Percentiles rank a stretch among this genome's conserved stretches.
Conservation (phyloP, 345 rosid species). For the Brassica cretica region DNA sequence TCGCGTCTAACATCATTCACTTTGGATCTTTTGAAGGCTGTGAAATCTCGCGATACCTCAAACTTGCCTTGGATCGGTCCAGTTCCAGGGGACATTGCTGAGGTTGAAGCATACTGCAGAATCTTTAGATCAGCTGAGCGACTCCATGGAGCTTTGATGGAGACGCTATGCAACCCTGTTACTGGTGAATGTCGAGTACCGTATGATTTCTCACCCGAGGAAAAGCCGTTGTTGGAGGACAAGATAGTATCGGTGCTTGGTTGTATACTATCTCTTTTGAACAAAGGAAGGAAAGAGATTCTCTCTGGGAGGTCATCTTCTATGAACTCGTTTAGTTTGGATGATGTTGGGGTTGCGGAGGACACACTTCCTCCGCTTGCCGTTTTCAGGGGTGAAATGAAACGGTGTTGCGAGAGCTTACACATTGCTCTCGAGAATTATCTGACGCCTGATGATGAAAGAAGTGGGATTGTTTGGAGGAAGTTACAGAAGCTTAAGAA, state of each 20-base stretch:
- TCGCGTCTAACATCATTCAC: constrained; percentile 35
- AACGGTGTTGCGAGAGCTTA: constrained; percentile 91
- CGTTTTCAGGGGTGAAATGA: constrained; percentile 87
- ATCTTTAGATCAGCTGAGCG: constrained; percentile 83
- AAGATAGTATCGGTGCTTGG: constrained; percentile 93
- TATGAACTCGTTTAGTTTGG: constrained; percentile 51
- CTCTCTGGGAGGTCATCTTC: constrained; percentile 80
- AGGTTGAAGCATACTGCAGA: constrained; percentile 94
- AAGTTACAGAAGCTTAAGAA: constrained; percentile 90
- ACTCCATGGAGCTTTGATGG: constrained; percentile 87
- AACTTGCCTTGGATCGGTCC: constrained; percentile 90
- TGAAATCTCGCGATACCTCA: constrained; percentile 61
- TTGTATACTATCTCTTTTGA: constrained; percentile 79
- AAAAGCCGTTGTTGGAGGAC: constrained; percentile 84
- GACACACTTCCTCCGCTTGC: constrained; percentile 92
- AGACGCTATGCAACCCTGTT: constrained; percentile 86
- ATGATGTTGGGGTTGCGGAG: constrained; percentile 66
- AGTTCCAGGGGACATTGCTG: constrained; percentile 94
- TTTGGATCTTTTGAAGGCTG: constrained; percentile 39
- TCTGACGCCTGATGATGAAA: constrained; percentile 69
- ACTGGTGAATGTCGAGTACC: constrained; percentile 88
- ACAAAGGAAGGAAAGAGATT: constrained; percentile 87
- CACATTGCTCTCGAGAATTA: constrained; percentile 88
- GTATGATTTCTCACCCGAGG: constrained; percentile 73
- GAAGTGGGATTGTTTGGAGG: constrained; percentile 77